Conservation (phyloP, 345 rosid species). For the Cardamine resedifolia region DNA sequence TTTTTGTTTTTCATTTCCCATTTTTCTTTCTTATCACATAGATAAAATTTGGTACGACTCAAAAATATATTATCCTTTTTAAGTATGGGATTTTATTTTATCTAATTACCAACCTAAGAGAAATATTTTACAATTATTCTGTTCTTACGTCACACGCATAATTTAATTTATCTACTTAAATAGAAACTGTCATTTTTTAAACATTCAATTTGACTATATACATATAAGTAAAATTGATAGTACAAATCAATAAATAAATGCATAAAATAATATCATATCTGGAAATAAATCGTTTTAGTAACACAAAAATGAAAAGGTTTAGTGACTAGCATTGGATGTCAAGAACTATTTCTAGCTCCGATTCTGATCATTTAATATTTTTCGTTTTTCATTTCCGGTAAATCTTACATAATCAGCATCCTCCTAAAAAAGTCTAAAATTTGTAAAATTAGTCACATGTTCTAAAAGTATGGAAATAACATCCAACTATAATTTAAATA, state of each 20-base stretch:
- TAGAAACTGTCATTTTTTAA: neutral
- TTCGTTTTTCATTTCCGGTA: constrained; percentile 24
- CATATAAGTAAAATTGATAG: neutral
- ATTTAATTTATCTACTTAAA: neutral
- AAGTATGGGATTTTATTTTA: neutral
- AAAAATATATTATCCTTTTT: constrained; percentile 10
- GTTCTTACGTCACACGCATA: constrained; percentile 27
- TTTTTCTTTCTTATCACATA: neutral
- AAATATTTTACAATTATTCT: constrained; percentile 7
- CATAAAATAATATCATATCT: neutral
- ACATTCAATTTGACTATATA: neutral
- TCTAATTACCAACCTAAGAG: neutral
- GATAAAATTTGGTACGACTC: constrained; percentile 16
- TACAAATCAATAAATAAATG: neutral
- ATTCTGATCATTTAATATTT: neutral
- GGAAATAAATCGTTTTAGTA: neutral
- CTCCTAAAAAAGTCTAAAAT: constrained; percentile 1
- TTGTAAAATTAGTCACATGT: constrained; percentile 30
- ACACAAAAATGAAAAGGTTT: constrained; percentile 23
- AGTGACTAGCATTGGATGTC: constrained; percentile 25
- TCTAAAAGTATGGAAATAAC: neutral
- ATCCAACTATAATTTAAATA: neutral
- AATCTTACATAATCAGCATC: constrained; percentile 25
- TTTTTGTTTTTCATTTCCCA: neutral
- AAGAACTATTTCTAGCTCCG: constrained; percentile 16